Evolutionary conservation across 2,329 filamentous ascomycete genomes (phyloP).

Genomic region (Pseudopithomyces maydicus): DNA sequence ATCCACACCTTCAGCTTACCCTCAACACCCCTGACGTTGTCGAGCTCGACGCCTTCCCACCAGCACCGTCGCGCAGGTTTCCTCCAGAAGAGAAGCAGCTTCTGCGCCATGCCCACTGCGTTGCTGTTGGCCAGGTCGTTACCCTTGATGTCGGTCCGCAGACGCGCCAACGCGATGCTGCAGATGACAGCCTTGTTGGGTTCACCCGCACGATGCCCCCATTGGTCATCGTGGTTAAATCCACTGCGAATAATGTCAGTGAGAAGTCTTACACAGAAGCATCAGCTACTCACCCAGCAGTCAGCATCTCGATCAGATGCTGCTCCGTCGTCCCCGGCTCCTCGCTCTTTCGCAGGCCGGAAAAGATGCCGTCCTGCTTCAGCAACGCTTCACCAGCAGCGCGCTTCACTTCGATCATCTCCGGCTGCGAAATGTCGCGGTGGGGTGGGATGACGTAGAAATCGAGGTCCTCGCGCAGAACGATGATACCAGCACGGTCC

Average conservation of each 20-base stretch:
- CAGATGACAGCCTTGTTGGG: conserved; percentile 99
- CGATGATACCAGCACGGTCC: conserved; percentile 93
- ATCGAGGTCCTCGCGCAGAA: conserved; percentile 92
- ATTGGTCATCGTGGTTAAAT: conserved; percentile 92
- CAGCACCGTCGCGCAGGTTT: conserved; percentile 96
- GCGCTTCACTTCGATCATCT: conserved; percentile 97
- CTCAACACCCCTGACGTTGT: conserved; percentile 86
- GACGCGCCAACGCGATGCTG: conserved; percentile 87
- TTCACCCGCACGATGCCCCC: conserved; percentile 96
- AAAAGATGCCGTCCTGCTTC: conserved; percentile 93
- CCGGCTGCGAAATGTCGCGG: conserved; percentile 78
- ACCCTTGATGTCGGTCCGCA: conserved; percentile 86
- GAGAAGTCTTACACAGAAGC: not conserved
- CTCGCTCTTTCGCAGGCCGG: conserved; percentile 90
- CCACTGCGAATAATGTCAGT: conserved; percentile 63
- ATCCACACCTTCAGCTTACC: conserved; percentile 98
- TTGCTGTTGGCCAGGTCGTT: conserved; percentile 75
- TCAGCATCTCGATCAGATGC: conserved; percentile 98
- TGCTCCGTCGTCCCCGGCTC: conserved; percentile 96
- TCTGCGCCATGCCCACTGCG: conserved; percentile 97
- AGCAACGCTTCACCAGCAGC: conserved; percentile 86
- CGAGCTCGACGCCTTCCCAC: conserved; percentile 97
- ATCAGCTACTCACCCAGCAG: conserved; percentile 77
- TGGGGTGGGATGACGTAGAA: conserved; percentile 95
- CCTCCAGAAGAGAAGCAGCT: conserved; percentile 95